A percentile compares a stretch with the other conserved stretches of the same genome.
Conservation (phyloP, 23 red algal genomes). For the Gracilaria caudata region DNA sequence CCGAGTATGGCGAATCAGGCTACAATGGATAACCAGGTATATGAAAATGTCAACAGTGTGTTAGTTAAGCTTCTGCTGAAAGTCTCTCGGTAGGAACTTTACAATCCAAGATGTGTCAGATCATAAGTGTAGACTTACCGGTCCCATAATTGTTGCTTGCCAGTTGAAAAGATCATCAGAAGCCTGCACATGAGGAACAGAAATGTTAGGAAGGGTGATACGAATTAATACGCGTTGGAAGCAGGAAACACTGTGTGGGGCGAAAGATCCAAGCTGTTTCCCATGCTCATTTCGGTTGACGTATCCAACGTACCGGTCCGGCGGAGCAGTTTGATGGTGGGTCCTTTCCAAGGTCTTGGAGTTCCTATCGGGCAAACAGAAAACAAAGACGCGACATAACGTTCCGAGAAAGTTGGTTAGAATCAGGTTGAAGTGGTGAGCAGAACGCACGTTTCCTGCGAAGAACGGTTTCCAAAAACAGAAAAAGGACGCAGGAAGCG, state of each 20-base stretch:
- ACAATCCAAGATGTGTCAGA: background rate
- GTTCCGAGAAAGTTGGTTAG: constrained; percentile 2
- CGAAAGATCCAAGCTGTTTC: background rate
- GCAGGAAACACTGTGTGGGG: background rate
- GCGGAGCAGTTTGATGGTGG: constrained; percentile 98
- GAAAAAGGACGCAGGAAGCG: background rate
- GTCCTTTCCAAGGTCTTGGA: constrained; percentile 98
- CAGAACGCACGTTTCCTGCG: background rate
- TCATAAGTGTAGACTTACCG: constrained; percentile 64
- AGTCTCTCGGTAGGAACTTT: background rate
- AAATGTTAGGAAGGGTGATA: background rate
- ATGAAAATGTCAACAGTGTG: constrained; percentile 13
- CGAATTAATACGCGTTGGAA: too few relatives aligned
- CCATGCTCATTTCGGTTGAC: background rate
- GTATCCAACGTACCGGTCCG: constrained; percentile 72
- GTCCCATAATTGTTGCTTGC: constrained; percentile 99
- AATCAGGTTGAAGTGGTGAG: background rate
- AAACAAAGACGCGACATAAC: background rate
- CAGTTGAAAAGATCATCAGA: constrained; percentile 98
- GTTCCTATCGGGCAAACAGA: constrained; percentile 58
- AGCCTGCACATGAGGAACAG: constrained; percentile 28
- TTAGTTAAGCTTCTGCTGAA: background rate
- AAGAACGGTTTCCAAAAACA: background rate
- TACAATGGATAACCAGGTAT: constrained; percentile 32
- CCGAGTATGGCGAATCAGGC: constrained; percentile 97